Evolutionary conservation across 164 flowering plant genomes (phyloP).

Genomic region (Umbilicus rupestris): DNA sequence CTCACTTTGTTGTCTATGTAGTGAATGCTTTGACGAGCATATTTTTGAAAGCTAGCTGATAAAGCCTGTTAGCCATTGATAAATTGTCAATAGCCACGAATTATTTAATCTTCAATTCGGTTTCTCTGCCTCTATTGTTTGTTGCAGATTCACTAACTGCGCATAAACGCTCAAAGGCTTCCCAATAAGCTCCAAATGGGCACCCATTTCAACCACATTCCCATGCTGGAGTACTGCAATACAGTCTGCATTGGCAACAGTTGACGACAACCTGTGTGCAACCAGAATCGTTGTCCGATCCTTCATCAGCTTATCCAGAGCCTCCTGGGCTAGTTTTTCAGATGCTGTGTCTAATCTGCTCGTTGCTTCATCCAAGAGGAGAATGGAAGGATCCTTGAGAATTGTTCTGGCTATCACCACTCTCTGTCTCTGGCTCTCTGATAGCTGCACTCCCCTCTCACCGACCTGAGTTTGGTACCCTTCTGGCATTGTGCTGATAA

Average conservation of each 20-base stretch:
- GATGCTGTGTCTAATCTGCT: conserved; percentile 56
- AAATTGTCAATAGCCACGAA: background rate
- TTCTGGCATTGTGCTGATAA: conserved; percentile 62
- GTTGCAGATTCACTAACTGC: conserved; percentile 41
- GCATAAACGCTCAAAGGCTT: conserved; percentile 30
- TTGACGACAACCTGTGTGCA: conserved; percentile 55
- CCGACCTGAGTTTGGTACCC: conserved; percentile 67
- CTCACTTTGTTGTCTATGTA: too few species aligned
- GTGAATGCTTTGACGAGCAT: background rate
- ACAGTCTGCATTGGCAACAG: conserved; percentile 33
- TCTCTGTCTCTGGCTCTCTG: conserved; percentile 65
- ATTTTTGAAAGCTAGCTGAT: background rate
- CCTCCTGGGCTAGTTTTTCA: conserved; percentile 49
- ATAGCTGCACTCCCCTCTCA: conserved; percentile 47
- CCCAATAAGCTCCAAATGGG: conserved; percentile 34
- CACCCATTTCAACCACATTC: conserved; percentile 44
- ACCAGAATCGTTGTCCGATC: conserved; percentile 49
- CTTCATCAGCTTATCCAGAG: conserved; percentile 44
- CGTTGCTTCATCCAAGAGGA: conserved; percentile 67
- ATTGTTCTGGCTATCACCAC: conserved; percentile 63
- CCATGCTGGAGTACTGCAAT: conserved; percentile 52
- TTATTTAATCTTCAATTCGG: background rate
- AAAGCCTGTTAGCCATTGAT: background rate
- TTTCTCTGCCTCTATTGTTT: conserved; percentile 12
- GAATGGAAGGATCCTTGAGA: conserved; percentile 43